These are phyloP conservation scores for Calocera viscosa DNA, from an alignment of 768 basidiomycete species.

Conservation along the genomic window DNA sequence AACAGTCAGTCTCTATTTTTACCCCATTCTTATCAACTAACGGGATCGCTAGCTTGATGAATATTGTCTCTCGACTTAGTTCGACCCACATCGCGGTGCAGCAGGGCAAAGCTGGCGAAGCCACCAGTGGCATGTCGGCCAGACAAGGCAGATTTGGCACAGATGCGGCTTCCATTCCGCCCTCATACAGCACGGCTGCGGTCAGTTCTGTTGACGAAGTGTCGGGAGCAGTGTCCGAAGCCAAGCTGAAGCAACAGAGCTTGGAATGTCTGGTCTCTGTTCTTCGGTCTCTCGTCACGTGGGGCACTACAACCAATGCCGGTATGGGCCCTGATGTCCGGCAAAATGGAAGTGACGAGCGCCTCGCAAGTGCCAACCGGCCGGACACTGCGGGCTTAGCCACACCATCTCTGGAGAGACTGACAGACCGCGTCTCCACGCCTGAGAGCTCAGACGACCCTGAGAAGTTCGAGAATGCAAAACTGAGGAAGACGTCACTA, in stretches of 20 bases:
- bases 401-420: slow-evolving; percentile 1
- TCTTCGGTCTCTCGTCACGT: slow-evolving; percentile 76
- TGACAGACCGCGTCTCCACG: slow-evolving; percentile 42
- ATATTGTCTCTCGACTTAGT: slow-evolving; percentile 87
- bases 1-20: slow-evolving; percentile 46
- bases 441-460: slow-evolving; percentile 85
- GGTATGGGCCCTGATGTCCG: slow-evolving; percentile 8
- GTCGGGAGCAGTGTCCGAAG: slow-evolving; percentile 56
- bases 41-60: slow-evolving; percentile 54
- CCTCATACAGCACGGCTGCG: slow-evolving; percentile 52
- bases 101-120: slow-evolving; percentile 31
- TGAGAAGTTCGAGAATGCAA: slow-evolving; percentile 82
- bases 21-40: neutral
- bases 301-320: slow-evolving; percentile 46
- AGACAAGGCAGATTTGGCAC: neutral
- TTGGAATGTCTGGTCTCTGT: slow-evolving; percentile 88
- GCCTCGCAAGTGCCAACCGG: neutral
- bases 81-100: slow-evolving; percentile 37
- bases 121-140: slow-evolving; percentile 45
- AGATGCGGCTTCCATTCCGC: slow-evolving; percentile 35
- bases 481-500: slow-evolving; percentile 88
- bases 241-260: slow-evolving; percentile 76
- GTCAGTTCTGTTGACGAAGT: slow-evolving; percentile 47
- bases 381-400: neutral
- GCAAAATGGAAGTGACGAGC: slow-evolving; percentile 18